These are phyloP conservation scores for Paramecium biaurelia DNA, from an alignment of 73 alveolate genomes.

Conservation along the genomic window DNA sequence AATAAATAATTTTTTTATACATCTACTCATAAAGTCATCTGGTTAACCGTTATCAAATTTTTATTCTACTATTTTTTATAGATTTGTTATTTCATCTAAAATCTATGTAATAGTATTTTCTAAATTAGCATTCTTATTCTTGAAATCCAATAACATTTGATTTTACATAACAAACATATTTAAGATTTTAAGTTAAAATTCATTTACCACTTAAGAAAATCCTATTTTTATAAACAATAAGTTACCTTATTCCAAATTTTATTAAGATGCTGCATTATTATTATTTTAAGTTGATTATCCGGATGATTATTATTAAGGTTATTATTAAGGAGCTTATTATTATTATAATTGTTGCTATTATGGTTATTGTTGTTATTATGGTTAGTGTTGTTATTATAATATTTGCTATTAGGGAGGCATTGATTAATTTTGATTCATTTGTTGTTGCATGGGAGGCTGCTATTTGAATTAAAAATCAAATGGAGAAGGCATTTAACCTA, in stretches of 20 bases:
- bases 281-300: neutral
- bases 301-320: neutral
- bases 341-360: neutral
- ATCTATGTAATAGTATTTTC: slow-evolving; percentile 38
- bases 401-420: neutral
- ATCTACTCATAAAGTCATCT: neutral
- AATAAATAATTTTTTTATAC: neutral
- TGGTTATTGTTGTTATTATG: neutral
- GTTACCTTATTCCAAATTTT: slow-evolving; percentile 29
- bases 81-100: slow-evolving; percentile 40
- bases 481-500: neutral
- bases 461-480: neutral
- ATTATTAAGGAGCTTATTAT: neutral
- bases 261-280: neutral
- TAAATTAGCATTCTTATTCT: neutral
- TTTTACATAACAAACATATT: slow-evolving; percentile 39
- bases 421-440: neutral
- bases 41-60: neutral
- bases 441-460: neutral
- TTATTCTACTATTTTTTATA: slow-evolving; percentile 7
- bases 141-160: slow-evolving; percentile 23
- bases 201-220: slow-evolving; percentile 15
- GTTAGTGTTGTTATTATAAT: neutral
- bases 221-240: neutral
- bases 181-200: slow-evolving; percentile 24